Conservation (phyloP, 2,329 filamentous ascomycete species). For the Trichoderma koningiopsis region DNA sequence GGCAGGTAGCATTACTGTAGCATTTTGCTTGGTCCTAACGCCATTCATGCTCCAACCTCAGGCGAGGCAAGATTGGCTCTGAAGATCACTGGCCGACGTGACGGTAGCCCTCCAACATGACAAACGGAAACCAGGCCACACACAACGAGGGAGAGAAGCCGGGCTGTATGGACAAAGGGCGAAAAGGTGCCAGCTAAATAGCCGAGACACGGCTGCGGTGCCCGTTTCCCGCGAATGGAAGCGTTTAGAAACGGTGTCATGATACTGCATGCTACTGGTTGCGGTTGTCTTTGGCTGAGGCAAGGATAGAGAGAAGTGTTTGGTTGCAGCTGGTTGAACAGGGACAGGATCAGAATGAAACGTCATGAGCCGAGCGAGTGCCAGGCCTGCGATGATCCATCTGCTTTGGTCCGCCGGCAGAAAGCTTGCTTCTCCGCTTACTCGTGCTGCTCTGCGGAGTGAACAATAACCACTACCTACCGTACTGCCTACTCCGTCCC, state of each 20-base stretch:
- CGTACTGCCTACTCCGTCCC: not conserved
- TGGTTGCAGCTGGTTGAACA: not conserved
- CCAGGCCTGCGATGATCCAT: slow-evolving; percentile 7
- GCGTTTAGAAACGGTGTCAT: not conserved
- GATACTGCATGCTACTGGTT: not conserved
- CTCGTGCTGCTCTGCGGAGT: not conserved
- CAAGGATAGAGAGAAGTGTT: not conserved
- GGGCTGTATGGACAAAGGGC: not conserved
- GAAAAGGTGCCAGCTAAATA: not conserved
- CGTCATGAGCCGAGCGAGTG: not conserved
- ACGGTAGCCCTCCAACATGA: not conserved
- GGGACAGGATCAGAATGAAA: not conserved
- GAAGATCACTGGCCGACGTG: not conserved
- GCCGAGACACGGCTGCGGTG: slow-evolving; percentile 7
- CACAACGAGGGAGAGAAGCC: not conserved
- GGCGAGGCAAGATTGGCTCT: slow-evolving; percentile 2
- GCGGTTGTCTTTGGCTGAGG: not conserved
- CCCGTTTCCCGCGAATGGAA: not conserved
- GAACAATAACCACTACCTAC: not conserved
- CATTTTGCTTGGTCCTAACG: not conserved
- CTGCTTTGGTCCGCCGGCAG: not conserved
- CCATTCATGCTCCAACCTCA: not conserved
- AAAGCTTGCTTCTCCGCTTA: slow-evolving; percentile 3
- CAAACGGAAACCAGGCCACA: not conserved
- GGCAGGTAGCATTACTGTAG: not conserved